Conservation (phyloP, 2,329 filamentous ascomycete species). For the Pseudogymnoascus sp. region DNA sequence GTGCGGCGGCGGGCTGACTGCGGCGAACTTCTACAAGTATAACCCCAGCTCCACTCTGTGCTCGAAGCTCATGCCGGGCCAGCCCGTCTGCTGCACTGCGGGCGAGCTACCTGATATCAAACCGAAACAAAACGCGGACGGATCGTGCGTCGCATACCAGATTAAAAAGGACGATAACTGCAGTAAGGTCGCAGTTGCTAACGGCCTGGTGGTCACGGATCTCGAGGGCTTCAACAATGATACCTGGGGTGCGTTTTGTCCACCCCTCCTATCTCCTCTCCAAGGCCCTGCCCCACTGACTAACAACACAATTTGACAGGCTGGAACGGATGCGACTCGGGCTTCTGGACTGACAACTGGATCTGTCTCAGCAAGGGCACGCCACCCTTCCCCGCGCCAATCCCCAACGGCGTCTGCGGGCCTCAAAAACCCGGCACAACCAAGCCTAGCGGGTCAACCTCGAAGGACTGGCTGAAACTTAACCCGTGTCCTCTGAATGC, state of each 20-base stretch:
- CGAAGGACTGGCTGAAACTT: neutral
- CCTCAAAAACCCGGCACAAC: neutral
- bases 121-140: neutral
- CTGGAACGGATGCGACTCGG: neutral
- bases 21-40: slow-evolving; percentile 23
- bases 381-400: neutral
- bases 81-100: neutral
- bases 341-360: neutral
- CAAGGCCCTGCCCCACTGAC: neutral
- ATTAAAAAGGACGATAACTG: neutral
- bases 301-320: slow-evolving; percentile 2
- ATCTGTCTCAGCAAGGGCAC: neutral
- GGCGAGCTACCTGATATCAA: neutral
- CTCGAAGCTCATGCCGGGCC: slow-evolving; percentile 25
- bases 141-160: neutral
- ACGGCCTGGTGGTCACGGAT: neutral
- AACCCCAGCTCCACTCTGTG: slow-evolving; percentile 29
- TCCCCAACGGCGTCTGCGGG: neutral
- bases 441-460: neutral
- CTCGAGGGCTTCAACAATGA: neutral
- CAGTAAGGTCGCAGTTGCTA: neutral
- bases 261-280: neutral
- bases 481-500: neutral
- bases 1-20: slow-evolving; percentile 24
- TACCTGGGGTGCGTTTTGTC: neutral